Base-by-base conservation (phyloP, 345 rosid species). In the Camelina neglecta region DNA sequence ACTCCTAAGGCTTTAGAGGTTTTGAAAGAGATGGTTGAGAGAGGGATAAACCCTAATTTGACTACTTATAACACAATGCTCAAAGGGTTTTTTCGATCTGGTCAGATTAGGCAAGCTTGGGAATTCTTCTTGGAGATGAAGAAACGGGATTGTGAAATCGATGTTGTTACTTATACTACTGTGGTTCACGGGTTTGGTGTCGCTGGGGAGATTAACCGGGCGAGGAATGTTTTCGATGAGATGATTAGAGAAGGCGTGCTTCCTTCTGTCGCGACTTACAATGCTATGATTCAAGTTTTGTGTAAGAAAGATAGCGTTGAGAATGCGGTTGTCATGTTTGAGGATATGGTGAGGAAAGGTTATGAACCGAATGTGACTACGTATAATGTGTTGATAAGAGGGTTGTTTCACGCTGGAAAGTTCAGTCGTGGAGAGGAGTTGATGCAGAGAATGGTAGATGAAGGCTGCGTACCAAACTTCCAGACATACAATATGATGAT, bases 231-330 rank as follows among this genome's bases (percentile, higher is more conserved):
- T 18, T 94, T 94, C 41, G 67, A 87, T 78, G 85, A 77, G 68
- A 94, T 92, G 98, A 64, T 85, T 60, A 73, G 82, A 67, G 87
- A 81, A 51, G 95, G 93, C 1, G 91, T 92, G 59, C 89, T 92
- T 58, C 98, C 97, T 79, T 89, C 98, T 0, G 90, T 94, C 54
- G 88, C 87, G 0, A 94, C 98, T 9, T 87, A 89, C 69, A 94
- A 92, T 80, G 96, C 97, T 66, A 56, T 92, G 74, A 94, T 92
- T 63, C 98, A 94, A 77, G 93, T 89, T 24, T 36, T 94, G 83
- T 94, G 97, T 75, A 94, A 87, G 90, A 90, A 94, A 82, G 97
- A 92, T 77, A 82, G 62, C 12, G 90, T 94, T 16, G 96, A 89
- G 41, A 92, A 85, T 72, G 98, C 95, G 9, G 39, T 92, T 55